Percentiles rank a stretch among this genome's conserved stretches.
phyloP scores from a whole-genome alignment of 345 rosid species.

The Turnera subulata region DNA sequence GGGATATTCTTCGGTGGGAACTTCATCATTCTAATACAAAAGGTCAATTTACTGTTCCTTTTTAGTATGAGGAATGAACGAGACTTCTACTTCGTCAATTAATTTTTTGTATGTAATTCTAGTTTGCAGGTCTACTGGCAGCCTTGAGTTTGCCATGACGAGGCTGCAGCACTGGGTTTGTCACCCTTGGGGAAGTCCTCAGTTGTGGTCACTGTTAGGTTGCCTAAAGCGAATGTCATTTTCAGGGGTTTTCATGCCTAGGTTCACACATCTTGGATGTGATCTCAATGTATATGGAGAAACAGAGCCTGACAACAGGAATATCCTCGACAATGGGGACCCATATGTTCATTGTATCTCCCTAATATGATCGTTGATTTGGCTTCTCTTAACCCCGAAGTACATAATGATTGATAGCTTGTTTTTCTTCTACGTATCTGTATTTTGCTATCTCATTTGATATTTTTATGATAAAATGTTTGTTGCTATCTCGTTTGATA shows the following conservation, averaged over 20 bases:
- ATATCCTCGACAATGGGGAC: conserved; percentile 1
- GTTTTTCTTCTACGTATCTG: too few relatives aligned
- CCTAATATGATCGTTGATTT: too few relatives aligned
- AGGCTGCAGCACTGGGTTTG: conserved; percentile 6
- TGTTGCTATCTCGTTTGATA: too few relatives aligned
- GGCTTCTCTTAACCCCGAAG: too few relatives aligned
- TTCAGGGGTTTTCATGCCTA: too few relatives aligned
- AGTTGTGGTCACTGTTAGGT: too few relatives aligned
- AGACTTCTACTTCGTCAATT: neutral
- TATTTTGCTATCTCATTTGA: too few relatives aligned
- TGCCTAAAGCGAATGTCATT: too few relatives aligned
- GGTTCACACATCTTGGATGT: conserved; percentile 1
- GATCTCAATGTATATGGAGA: conserved; percentile 20
- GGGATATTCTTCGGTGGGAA: conserved; percentile 79
- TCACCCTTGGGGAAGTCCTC: conserved; percentile 8
- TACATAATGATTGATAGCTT: too few relatives aligned
- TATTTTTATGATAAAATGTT: too few relatives aligned
- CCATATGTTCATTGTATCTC: neutral
- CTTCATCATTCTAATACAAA: conserved; percentile 57
- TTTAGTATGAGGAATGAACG: neutral
- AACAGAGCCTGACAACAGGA: neutral
- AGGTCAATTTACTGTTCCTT: conserved; percentile 22
- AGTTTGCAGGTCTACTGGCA: conserved; percentile 9
- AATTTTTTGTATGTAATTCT: neutral
- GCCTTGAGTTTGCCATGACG: neutral